These are phyloP conservation scores for Cordyceps tenuipes DNA, from an alignment of 2,329 filamentous ascomycete species.

Conservation along the genomic window DNA sequence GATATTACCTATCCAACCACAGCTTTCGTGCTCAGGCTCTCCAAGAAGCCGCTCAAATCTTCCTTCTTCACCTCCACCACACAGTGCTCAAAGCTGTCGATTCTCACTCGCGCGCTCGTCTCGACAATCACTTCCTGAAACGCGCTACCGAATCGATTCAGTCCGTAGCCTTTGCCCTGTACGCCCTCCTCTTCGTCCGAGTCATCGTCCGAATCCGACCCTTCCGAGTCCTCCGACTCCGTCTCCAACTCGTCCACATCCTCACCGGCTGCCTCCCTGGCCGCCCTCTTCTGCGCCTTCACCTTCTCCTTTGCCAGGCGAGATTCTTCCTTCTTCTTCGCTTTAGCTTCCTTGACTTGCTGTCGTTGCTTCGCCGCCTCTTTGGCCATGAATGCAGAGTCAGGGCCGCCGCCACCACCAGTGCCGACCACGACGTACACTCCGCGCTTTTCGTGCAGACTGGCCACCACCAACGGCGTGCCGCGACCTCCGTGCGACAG, in stretches of 20 bases:
- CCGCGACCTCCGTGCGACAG: slow-evolving; percentile 61
- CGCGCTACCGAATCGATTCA: slow-evolving; percentile 87
- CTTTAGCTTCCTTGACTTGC: slow-evolving; percentile 55
- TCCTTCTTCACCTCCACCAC: slow-evolving; percentile 98
- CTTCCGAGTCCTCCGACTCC: slow-evolving; percentile 34
- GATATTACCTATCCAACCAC: slow-evolving; percentile 51
- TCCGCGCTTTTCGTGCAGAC: slow-evolving; percentile 76
- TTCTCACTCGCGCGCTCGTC: slow-evolving; percentile 79
- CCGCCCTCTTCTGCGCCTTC: slow-evolving; percentile 53
- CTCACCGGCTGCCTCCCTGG: slow-evolving; percentile 37
- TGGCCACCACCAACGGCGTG: slow-evolving; percentile 82
- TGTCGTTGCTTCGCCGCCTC: slow-evolving; percentile 56
- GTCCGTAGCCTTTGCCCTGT: slow-evolving; percentile 57
- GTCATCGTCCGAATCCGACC: slow-evolving; percentile 36
- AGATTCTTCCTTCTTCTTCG: slow-evolving; percentile 52
- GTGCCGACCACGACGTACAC: slow-evolving; percentile 92
- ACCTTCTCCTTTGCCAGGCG: slow-evolving; percentile 48
- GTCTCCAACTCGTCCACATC: slow-evolving; percentile 42
- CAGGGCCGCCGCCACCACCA: slow-evolving; percentile 73
- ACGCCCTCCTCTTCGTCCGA: slow-evolving; percentile 47
- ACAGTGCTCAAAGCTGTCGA: slow-evolving; percentile 95
- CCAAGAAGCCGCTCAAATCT: slow-evolving; percentile 81
- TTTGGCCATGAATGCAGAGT: slow-evolving; percentile 59
- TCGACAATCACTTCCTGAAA: slow-evolving; percentile 93
- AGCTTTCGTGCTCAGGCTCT: slow-evolving; percentile 83